Evolutionary conservation across 352 stramenopile genomes (phyloP).

Genomic region (Elongisporangium undulatum): DNA sequence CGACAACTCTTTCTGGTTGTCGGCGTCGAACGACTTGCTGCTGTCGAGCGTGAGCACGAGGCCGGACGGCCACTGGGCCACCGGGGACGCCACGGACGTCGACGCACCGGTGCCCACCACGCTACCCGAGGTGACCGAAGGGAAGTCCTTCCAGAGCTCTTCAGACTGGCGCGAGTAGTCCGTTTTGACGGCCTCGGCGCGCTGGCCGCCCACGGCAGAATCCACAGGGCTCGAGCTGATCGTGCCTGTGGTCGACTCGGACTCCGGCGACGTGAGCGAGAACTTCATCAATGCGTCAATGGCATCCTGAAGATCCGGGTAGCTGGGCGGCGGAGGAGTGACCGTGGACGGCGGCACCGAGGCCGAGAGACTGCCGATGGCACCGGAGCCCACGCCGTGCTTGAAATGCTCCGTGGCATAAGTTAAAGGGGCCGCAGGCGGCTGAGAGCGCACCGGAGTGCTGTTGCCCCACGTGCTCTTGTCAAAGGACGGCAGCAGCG

Average conservation of each 20-base stretch:
- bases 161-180: constrained; percentile 64
- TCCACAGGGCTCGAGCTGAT: constrained; percentile 28
- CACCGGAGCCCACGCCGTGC: constrained; percentile 10
- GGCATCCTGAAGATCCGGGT: constrained; percentile 81
- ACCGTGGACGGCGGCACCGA: constrained; percentile 22
- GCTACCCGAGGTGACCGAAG: constrained; percentile 20
- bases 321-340: constrained; percentile 25
- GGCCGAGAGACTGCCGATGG: constrained; percentile 29
- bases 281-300: constrained; percentile 88
- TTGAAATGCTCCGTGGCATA: constrained; percentile 42
- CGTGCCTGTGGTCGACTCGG: constrained; percentile 20
- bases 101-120: constrained; percentile 6
- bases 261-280: constrained; percentile 51
- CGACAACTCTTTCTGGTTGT: constrained; percentile 16
- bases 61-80: constrained; percentile 45
- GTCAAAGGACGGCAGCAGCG: constrained; percentile 55
- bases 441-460: constrained; percentile 6
- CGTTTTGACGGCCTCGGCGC: constrained; percentile 19
- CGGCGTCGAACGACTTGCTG: constrained; percentile 31
- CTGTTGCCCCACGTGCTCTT: constrained; percentile 37
- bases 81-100: constrained; percentile 10
- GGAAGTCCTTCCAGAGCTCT: constrained; percentile 79
- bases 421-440: constrained; percentile 36
- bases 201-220: neutral
- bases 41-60: constrained; percentile 61